Evolutionary conservation across 2,329 filamentous ascomycete genomes (phyloP), one percentile per base, ranked within the genome.

Genomic region (Penicillium sp.): DNA sequence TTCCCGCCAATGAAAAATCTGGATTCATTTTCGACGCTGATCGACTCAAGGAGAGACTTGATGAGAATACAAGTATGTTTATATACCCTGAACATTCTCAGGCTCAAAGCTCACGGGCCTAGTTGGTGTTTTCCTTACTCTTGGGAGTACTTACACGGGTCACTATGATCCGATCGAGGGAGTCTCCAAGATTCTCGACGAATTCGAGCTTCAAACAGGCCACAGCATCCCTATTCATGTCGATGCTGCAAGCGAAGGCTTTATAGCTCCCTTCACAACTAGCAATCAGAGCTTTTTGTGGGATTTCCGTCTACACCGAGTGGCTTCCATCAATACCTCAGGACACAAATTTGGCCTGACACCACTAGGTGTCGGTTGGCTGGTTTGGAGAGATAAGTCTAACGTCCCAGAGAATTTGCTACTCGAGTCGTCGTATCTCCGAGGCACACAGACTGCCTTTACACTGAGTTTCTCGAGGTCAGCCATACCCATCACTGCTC

Each of bases 381-480:
- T 88, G 59, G 80, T 88, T 68, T 89, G 85, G 85, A 80, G 88
- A 38, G 86, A 89, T 66, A 83, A 89, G 69, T 78, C 80, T 1
- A 85, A 82, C 62, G 80, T 90, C 10, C 87, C 88, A 4, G 84
- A 87, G 68, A 81, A 89, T 61, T 78, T 90, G 2, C 80, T 89
- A 61, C 90, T 90, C 70, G 86, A 89, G 71, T 80, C 90, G 4
- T 85, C 84, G 70, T 90, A 90, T 69, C 82, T 90, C 0, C 88
- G 88, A 33, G 65, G 61, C 24, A 62, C 63, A 9, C 62, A 67
- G 49, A 59, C 60, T 28, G 58, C 54, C 0, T 90, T 86, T 76
- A 89, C 87, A 0, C 82, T 90, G 30, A 90, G 89, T 76, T 90
- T 90, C 76, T 89, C 86, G 0, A 83, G 87, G 0, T 88, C 88